These are phyloP conservation scores for Dothiorella sarmentorum DNA, from an alignment of 2,329 filamentous ascomycete species.

Conservation along the genomic window DNA sequence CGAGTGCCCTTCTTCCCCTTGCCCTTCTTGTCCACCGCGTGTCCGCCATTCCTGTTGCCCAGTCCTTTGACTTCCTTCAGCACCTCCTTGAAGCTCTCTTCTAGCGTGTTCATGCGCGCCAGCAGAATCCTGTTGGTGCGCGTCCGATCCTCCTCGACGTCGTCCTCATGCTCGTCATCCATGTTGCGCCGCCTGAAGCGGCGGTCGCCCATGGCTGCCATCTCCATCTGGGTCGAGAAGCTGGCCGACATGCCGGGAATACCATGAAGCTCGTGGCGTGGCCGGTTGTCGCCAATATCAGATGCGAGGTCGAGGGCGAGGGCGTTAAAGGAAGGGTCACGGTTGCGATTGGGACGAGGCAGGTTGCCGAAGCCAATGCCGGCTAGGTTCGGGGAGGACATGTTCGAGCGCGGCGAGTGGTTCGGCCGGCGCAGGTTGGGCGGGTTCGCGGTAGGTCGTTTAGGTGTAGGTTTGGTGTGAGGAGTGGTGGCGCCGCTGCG, in stretches of 20 bases:
- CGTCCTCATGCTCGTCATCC: neutral
- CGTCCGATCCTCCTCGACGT: slow-evolving; percentile 31
- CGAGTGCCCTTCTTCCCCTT: slow-evolving; percentile 2
- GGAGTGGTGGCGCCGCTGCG: slow-evolving; percentile 37
- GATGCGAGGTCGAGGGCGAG: slow-evolving; percentile 65
- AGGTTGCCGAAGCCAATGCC: slow-evolving; percentile 54
- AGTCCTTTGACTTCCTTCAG: slow-evolving; percentile 72
- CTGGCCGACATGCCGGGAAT: slow-evolving; percentile 63
- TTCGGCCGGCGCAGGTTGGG: slow-evolving; percentile 30
- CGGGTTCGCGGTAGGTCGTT: slow-evolving; percentile 19
- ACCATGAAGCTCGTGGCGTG: slow-evolving; percentile 48
- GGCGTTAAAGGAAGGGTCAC: slow-evolving; percentile 63
- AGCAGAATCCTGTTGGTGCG: slow-evolving; percentile 69
- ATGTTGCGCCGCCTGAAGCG: neutral
- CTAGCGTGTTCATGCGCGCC: slow-evolving; percentile 86
- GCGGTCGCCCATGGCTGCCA: slow-evolving; percentile 28
- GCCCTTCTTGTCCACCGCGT: neutral
- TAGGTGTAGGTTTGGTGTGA: slow-evolving; percentile 16
- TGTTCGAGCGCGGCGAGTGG: slow-evolving; percentile 29
- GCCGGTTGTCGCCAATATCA: slow-evolving; percentile 62
- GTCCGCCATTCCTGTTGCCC: slow-evolving; percentile 28
- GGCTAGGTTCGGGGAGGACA: slow-evolving; percentile 50
- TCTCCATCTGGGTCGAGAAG: slow-evolving; percentile 65
- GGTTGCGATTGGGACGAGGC: slow-evolving; percentile 52
- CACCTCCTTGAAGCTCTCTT: slow-evolving; percentile 88